Percentiles rank a stretch among this genome's conserved stretches.
phyloP scores from a whole-genome alignment of 2,329 filamentous ascomycete genomes.

The Monosporascus sp. region DNA sequence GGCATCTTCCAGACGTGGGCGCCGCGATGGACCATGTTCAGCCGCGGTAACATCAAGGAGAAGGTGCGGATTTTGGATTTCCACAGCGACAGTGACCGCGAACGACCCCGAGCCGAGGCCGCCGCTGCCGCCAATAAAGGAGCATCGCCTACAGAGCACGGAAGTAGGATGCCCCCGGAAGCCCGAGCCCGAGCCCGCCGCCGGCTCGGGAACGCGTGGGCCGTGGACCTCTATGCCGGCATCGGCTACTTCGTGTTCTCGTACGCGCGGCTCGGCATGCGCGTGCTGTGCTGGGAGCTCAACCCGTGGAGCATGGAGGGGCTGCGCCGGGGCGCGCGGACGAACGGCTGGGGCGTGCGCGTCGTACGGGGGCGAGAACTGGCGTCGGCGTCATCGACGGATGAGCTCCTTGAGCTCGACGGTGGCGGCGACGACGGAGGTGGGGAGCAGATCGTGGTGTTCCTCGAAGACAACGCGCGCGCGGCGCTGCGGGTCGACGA shows the following conservation, averaged over 20 bases:
- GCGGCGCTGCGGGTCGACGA: conserved; percentile 39
- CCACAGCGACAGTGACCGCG: conserved; percentile 16
- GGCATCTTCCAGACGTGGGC: conserved; percentile 82
- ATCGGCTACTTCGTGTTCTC: conserved; percentile 93
- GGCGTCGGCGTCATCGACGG: conserved; percentile 27
- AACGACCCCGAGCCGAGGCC: too few species aligned
- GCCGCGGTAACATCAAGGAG: conserved; percentile 81
- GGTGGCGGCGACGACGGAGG: conserved; percentile 31
- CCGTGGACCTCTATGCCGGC: conserved; percentile 82
- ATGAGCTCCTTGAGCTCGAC: conserved; percentile 24
- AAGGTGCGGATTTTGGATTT: conserved; percentile 69
- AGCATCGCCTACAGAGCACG: neutral
- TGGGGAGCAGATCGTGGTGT: conserved; percentile 56
- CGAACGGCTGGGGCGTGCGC: conserved; percentile 59
- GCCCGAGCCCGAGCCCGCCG: neutral
- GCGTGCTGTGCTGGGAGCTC: conserved; percentile 82
- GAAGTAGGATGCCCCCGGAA: neutral
- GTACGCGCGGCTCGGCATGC: conserved; percentile 66
- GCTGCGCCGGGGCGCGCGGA: conserved; percentile 65
- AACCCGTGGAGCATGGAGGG: conserved; percentile 87
- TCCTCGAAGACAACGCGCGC: conserved; percentile 61
- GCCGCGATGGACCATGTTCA: conserved; percentile 90
- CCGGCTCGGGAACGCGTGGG: conserved; percentile 32
- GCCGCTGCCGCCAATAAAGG: too few species aligned
- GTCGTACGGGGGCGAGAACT: conserved; percentile 43